These are phyloP conservation scores for Bipolaris victoriae DNA, from an alignment of 2,329 filamentous ascomycete genomes.

Conservation along the genomic window DNA sequence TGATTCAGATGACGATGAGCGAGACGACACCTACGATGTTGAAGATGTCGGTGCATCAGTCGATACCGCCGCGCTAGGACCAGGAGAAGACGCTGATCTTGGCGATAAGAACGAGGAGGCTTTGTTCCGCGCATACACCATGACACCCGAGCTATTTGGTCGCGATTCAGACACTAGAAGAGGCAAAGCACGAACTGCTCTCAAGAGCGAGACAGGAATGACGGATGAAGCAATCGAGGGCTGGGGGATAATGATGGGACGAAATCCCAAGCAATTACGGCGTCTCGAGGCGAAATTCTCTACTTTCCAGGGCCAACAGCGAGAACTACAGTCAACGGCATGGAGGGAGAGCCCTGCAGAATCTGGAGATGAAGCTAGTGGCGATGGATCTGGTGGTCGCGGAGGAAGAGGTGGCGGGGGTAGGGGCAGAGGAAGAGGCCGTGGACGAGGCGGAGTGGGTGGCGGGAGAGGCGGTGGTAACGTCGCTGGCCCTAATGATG, in stretches of 20 bases:
- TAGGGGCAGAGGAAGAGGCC: slow-evolving; percentile 45
- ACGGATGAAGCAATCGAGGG: slow-evolving; percentile 94
- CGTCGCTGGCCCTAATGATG: slow-evolving; percentile 68
- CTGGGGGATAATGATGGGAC: slow-evolving; percentile 84
- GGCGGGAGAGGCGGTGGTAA: slow-evolving; percentile 53
- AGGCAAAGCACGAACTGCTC: slow-evolving; percentile 63
- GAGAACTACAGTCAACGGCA: slow-evolving; percentile 67
- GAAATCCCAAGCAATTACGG: slow-evolving; percentile 72
- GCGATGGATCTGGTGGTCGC: slow-evolving; percentile 56
- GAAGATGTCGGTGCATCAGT: slow-evolving; percentile 90
- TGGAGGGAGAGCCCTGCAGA: slow-evolving; percentile 61
- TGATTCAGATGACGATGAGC: slow-evolving; percentile 92
- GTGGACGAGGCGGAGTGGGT: slow-evolving; percentile 41
- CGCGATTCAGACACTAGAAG: slow-evolving; percentile 74
- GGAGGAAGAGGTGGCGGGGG: slow-evolving; percentile 51
- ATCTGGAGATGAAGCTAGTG: slow-evolving; percentile 60
- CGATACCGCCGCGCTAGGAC: slow-evolving; percentile 62
- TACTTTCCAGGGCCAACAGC: slow-evolving; percentile 70
- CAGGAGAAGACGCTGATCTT: slow-evolving; percentile 63
- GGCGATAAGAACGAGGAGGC: slow-evolving; percentile 68
- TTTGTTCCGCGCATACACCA: slow-evolving; percentile 75
- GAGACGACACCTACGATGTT: slow-evolving; percentile 94
- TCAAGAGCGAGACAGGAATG: slow-evolving; percentile 82
- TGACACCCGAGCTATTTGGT: slow-evolving; percentile 69
- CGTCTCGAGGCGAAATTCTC: slow-evolving; percentile 74